Conservation (phyloP, 2,329 filamentous ascomycete genomes). For the Trichoderma arundinaceum region DNA sequence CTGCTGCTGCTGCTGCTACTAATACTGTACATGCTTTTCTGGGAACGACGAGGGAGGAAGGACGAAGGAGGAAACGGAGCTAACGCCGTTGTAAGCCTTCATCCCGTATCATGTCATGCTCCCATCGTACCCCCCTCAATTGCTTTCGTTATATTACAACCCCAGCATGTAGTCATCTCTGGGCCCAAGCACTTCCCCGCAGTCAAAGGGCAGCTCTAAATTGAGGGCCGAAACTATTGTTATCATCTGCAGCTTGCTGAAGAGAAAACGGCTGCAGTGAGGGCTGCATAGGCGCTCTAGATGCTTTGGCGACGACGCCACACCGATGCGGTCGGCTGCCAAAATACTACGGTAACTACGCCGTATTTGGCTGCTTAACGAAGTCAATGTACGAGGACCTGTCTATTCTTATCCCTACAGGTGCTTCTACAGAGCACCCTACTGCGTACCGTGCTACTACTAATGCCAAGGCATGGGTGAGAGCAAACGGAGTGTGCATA, state of each 20-base stretch:
- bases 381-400: background rate
- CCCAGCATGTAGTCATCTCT: background rate
- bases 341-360: background rate
- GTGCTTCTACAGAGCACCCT: too few species aligned
- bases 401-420: slow-evolving; percentile 1
- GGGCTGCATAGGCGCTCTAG: slow-evolving; percentile 17
- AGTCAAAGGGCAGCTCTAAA: slow-evolving; percentile 10
- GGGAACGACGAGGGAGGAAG: background rate
- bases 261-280: slow-evolving; percentile 7
- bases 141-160: slow-evolving; percentile 2
- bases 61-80: slow-evolving; percentile 11
- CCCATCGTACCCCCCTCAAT: slow-evolving; percentile 7
- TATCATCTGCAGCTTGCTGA: slow-evolving; percentile 17
- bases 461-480: slow-evolving; percentile 12
- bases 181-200: slow-evolving; percentile 14
- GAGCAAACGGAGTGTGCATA: slow-evolving; percentile 15
- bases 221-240: slow-evolving; percentile 25
- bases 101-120: slow-evolving; percentile 22
- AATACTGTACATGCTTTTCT: slow-evolving; percentile 16
- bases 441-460: background rate
- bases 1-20: background rate
- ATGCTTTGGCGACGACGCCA: slow-evolving; percentile 13
- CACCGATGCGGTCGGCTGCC: slow-evolving; percentile 19
- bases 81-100: slow-evolving; percentile 21
- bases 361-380: slow-evolving; percentile 13